phyloP scores from a whole-genome alignment of 257 asterid species.

The Capsicum chinense region DNA sequence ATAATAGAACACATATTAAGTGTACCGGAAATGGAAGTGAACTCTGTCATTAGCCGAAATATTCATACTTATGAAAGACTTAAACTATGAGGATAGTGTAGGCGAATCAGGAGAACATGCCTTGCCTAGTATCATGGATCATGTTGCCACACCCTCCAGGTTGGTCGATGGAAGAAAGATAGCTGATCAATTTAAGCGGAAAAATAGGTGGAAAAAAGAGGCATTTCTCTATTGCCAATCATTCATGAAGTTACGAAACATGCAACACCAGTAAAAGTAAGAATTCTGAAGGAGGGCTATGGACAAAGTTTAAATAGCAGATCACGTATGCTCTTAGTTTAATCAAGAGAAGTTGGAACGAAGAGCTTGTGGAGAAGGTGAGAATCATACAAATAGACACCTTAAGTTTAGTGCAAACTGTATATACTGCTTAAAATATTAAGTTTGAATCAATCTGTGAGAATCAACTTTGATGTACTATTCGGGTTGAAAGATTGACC shows the following conservation, averaged over 20 bases:
- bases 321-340: slow-evolving; percentile 62
- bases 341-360: slow-evolving; percentile 52
- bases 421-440: slow-evolving; percentile 71
- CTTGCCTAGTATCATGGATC: slow-evolving; percentile 61
- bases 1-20: slow-evolving; percentile 67
- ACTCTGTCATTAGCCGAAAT: slow-evolving; percentile 49
- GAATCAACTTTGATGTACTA: slow-evolving; percentile 56
- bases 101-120: slow-evolving; percentile 56
- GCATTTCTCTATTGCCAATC: slow-evolving; percentile 71
- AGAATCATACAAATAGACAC: slow-evolving; percentile 76
- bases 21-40: slow-evolving; percentile 51
- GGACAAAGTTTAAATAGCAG: slow-evolving; percentile 73
- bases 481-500: slow-evolving; percentile 58
- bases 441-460: slow-evolving; percentile 80
- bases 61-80: slow-evolving; percentile 65
- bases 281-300: slow-evolving; percentile 71
- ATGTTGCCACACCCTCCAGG: slow-evolving; percentile 49
- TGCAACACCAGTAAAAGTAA: slow-evolving; percentile 65
- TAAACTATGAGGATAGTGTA: slow-evolving; percentile 40
- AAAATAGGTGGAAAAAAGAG: slow-evolving; percentile 62
- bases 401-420: slow-evolving; percentile 68
- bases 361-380: slow-evolving; percentile 59
- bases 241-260: slow-evolving; percentile 47
- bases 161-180: slow-evolving; percentile 39
- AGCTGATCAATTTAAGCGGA: slow-evolving; percentile 49